These are phyloP conservation scores for Eurotiales sp. DNA, from an alignment of 2,329 filamentous ascomycete species.

Conservation along the genomic window DNA sequence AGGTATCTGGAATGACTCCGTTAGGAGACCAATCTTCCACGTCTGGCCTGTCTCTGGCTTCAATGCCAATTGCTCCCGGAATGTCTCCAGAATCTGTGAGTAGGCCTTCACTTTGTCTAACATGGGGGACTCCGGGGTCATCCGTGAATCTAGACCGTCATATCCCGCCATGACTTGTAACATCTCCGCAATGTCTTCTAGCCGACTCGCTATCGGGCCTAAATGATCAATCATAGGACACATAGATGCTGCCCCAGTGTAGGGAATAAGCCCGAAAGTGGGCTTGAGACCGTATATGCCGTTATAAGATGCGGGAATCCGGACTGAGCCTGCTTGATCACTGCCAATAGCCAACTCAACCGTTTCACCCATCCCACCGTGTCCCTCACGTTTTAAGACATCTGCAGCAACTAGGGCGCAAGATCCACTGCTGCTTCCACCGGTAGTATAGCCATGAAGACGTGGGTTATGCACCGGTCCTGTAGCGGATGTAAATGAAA, in stretches of 20 bases:
- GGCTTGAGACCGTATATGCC: slow-evolving; percentile 47
- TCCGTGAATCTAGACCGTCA: slow-evolving; percentile 48
- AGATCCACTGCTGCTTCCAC: slow-evolving; percentile 35
- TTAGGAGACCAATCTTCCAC: slow-evolving; percentile 45
- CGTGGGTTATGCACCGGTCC: slow-evolving; percentile 37
- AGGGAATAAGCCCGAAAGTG: slow-evolving; percentile 48
- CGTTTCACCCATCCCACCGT: slow-evolving; percentile 23
- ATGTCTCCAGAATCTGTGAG: slow-evolving; percentile 22
- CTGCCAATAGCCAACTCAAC: slow-evolving; percentile 36
- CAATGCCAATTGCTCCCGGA: background rate
- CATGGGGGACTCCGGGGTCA: slow-evolving; percentile 37
- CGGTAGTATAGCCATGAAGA: slow-evolving; percentile 28
- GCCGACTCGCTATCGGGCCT: slow-evolving; percentile 43
- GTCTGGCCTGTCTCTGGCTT: slow-evolving; percentile 31
- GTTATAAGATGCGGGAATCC: slow-evolving; percentile 38
- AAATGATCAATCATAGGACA: slow-evolving; percentile 44
- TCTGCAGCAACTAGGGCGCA: slow-evolving; percentile 26
- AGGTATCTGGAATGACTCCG: slow-evolving; percentile 39
- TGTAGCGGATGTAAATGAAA: slow-evolving; percentile 34
- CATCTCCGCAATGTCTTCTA: slow-evolving; percentile 42
- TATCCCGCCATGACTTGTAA: slow-evolving; percentile 46
- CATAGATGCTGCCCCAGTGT: slow-evolving; percentile 45
- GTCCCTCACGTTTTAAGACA: slow-evolving; percentile 19
- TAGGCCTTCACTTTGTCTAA: slow-evolving; percentile 31
- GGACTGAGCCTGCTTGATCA: slow-evolving; percentile 38